phyloP scores from a whole-genome alignment of 345 rosid species.

The Lagerstroemia speciosa region DNA sequence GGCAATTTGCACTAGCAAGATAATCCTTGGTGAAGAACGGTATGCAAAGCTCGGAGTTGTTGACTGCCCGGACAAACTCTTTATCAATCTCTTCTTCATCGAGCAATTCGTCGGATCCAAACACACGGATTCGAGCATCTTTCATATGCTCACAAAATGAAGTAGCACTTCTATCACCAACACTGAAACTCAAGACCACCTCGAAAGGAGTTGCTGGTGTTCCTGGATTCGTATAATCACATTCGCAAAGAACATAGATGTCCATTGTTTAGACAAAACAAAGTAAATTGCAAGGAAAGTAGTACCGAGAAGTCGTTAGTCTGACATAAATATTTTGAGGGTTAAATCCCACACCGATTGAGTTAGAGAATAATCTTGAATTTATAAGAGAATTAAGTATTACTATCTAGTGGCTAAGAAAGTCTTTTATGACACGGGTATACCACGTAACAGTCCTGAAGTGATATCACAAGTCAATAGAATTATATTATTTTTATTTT shows the following conservation, averaged over 20 bases:
- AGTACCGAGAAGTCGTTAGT: too few relatives aligned
- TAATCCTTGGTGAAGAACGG: slow-evolving; percentile 13
- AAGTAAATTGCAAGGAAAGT: too few relatives aligned
- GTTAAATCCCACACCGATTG: too few relatives aligned
- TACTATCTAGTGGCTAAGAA: too few relatives aligned
- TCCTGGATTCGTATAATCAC: neutral
- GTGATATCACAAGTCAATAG: too few relatives aligned
- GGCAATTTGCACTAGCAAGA: slow-evolving; percentile 7
- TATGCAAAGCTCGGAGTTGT: slow-evolving; percentile 3
- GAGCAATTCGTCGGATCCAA: neutral
- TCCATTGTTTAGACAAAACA: too few relatives aligned
- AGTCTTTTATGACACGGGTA: too few relatives aligned
- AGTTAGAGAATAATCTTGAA: too few relatives aligned
- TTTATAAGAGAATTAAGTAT: too few relatives aligned
- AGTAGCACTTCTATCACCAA: neutral
- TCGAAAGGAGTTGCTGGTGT: neutral
- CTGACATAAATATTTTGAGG: too few relatives aligned
- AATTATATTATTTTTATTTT: too few relatives aligned
- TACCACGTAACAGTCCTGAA: too few relatives aligned
- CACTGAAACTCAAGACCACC: slow-evolving; percentile 6
- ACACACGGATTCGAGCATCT: slow-evolving; percentile 3
- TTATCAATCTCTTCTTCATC: neutral
- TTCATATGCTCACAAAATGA: neutral
- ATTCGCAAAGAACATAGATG: neutral
- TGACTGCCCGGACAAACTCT: neutral